phyloP scores from a whole-genome alignment of 768 basidiomycete genomes.

The Amanita rubescens region DNA sequence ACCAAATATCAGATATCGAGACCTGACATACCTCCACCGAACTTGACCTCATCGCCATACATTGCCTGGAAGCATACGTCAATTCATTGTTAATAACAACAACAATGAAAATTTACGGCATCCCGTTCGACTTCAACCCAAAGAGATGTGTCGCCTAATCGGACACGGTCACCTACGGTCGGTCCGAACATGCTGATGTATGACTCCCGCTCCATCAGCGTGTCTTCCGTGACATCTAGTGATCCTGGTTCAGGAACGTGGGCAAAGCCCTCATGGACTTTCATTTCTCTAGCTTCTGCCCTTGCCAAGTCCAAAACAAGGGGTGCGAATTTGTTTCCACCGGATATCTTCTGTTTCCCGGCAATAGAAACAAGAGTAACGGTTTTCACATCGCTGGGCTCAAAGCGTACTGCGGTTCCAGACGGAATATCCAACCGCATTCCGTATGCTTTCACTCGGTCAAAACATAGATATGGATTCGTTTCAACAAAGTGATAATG shows the following conservation, averaged over 20 bases:
- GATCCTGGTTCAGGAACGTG: constrained; percentile 65
- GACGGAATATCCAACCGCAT: constrained; percentile 89
- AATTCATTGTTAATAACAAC: background rate
- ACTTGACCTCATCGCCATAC: constrained; percentile 97
- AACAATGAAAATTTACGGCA: constrained; percentile 35
- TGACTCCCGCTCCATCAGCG: constrained; percentile 54
- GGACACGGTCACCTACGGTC: constrained; percentile 81
- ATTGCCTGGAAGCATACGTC: constrained; percentile 44
- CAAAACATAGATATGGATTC: constrained; percentile 74
- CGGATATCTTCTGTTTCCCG: constrained; percentile 63
- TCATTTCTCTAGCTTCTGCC: constrained; percentile 42
- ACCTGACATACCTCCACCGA: constrained; percentile 70
- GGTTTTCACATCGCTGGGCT: constrained; percentile 85
- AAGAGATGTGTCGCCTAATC: constrained; percentile 81
- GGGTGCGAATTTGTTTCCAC: constrained; percentile 70
- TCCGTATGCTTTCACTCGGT: constrained; percentile 73
- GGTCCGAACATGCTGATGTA: constrained; percentile 97
- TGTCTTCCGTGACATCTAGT: constrained; percentile 40
- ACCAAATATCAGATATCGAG: background rate
- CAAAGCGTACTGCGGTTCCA: constrained; percentile 94
- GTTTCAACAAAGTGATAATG: constrained; percentile 95
- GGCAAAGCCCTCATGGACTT: constrained; percentile 54
- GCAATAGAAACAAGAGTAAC: constrained; percentile 76
- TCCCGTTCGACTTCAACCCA: constrained; percentile 94
- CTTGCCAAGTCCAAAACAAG: constrained; percentile 39